Base-by-base conservation (phyloP, 78 protist species). In the Dictyostelium discoideum region DNA sequence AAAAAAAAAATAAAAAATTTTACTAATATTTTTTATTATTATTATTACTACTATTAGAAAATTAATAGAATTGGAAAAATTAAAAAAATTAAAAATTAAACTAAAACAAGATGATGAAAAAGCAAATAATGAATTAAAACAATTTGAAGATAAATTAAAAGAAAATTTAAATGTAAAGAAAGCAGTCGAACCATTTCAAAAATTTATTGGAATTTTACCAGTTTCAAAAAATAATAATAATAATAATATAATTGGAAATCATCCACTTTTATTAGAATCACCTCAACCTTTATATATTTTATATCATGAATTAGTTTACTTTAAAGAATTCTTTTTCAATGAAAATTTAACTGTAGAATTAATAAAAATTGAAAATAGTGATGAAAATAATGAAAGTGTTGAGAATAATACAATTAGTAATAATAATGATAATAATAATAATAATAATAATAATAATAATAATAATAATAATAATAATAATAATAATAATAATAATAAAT, bases 231-330 rank as follows among this genome's bases (percentile, higher is more conserved):
- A 11, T 32, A 24, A 22, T 24, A 65, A 65, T n/a, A n/a, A 20
- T 20, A n/a, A 44, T 8, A 14, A 20, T 14, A 13, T 26, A 26
- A 54, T 54, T 54, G 65, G 65, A 10, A 57, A 26, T 18, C 42
- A 80, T 60, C 87, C 76, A 39, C 24, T 82, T 39, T 44, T 89
- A 13, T 16, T 32, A 3, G 87, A 82, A 13, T 16, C 94, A 11
- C 74, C 94, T 63, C 72, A 42, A 37, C 94, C 94, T 7, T 5
- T 89, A 4, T 89, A 77, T 72, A 89, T 69, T 22, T 42, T 89
- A 54, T 89, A 77, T 46, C 18, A 29, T 32, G 94, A 89, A 72
- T 18, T 89, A 14, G 11, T 18, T 46, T 65, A 48, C 10, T 89
- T 79, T 82, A 63, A 89, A 81, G 44, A 80, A 14, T 57, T 82